Base-by-base conservation (phyloP, 495 filamentous ascomycete genomes). In the Penicillium longicatenatum region DNA sequence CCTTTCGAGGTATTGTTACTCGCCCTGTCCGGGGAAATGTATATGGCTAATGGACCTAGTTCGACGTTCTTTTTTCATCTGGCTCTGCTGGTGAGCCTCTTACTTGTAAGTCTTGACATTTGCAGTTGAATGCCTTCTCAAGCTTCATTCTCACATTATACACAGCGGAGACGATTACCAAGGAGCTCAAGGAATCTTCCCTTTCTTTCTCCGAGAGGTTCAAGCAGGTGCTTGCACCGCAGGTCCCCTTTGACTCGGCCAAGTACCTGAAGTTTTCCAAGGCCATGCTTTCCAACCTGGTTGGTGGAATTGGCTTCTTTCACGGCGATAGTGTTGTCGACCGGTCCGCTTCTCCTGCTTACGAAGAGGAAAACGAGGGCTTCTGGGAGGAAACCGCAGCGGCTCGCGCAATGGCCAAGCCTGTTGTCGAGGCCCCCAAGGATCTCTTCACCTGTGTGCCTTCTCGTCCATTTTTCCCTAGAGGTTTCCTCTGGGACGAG, bases 401-500 rank as follows among this genome's bases (percentile, higher is more conserved):
- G 65, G 92, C 92, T 14, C 81, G 91, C 16, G 82, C 75, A 24
- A 83, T 85, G 39, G 83, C 80, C 21, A 72, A 83, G 62, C 85
- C 88, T 55, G 68, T 70, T 7, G 70, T 89, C 11, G 94, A 96
- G 66, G 93, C 90, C 0, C 91, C 93, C 5, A 89, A 87, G 55
- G 89, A 96, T 68, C 84, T 98, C 1, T 98, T 93, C 67, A 96
- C 93, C 26, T 92, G 89, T 69, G 89, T 98, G 54, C 94, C 94
- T 6, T 97, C 93, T 22, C 79, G 94, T 16, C 90, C 94, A 2
- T 98, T 98, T 81, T 98, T 98, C 70, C 95, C 94, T 1, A 78
- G 94, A 65, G 94, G 94, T 0, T 98, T 98, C 72, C 79, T 97
- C 8, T 98, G 94, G 94, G 94, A 98, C 69, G 94, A 98, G 67